Evolutionary conservation across 768 basidiomycete species (phyloP).

Genomic region (Suillus subalutaceus): DNA sequence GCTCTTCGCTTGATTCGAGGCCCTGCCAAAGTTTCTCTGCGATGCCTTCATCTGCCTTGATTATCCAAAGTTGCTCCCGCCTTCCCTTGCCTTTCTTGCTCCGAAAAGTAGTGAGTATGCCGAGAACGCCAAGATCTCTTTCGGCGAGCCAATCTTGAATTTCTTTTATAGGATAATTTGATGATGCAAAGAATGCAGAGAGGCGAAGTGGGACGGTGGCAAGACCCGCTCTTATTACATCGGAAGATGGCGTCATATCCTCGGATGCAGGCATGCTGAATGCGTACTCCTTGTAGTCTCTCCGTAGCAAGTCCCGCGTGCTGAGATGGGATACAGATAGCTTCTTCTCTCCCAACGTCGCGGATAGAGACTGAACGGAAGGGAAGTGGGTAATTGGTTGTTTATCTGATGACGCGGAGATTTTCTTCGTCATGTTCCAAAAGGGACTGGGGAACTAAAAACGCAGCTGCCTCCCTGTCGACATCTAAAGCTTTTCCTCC

Average conservation of each 20-base stretch:
- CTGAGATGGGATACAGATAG: conserved; percentile 64
- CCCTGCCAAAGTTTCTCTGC: conserved; percentile 54
- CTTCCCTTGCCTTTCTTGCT: conserved; percentile 55
- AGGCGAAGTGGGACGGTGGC: conserved; percentile 80
- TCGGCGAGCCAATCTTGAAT: conserved; percentile 66
- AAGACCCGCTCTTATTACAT: conserved; percentile 65
- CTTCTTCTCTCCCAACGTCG: conserved; percentile 58
- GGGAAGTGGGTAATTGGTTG: conserved; percentile 18
- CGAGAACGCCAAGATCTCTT: conserved; percentile 66
- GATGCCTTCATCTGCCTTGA: conserved; percentile 41
- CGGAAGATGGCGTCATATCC: conserved; percentile 24
- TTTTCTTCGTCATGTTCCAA: conserved; percentile 29
- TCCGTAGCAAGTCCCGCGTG: conserved; percentile 76
- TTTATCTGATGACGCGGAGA: conserved; percentile 33
- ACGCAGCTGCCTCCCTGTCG: conserved; percentile 66
- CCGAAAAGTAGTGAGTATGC: conserved; percentile 78
- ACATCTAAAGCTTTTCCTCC: conserved; percentile 74
- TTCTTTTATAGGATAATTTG: conserved; percentile 13
- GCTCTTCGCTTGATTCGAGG: conserved; percentile 55
- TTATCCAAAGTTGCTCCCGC: conserved; percentile 70
- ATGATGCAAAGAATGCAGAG: conserved; percentile 41
- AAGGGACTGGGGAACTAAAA: conserved; percentile 64
- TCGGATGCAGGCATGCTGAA: conserved; percentile 42
- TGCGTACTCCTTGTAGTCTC: conserved; percentile 95
- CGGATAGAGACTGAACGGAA: conserved; percentile 51